Conservation (phyloP, 2,329 filamentous ascomycete species). For the Daldinia sp. region DNA sequence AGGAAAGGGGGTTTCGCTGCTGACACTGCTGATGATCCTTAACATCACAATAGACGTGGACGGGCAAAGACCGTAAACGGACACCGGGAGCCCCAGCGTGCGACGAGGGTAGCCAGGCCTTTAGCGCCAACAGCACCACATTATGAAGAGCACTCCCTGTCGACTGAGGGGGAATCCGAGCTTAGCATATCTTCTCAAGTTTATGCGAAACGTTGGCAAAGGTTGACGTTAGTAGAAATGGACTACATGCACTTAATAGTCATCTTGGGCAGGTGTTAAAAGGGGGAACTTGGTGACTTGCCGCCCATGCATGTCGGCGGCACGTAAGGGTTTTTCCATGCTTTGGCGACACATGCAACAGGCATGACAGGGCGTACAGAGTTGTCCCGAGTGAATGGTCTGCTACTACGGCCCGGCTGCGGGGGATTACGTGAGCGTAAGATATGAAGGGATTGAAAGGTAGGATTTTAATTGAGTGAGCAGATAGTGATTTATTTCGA, state of each 20-base stretch:
- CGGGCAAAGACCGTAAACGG: constrained; percentile 25
- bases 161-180: constrained; percentile 13
- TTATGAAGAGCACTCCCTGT: constrained; percentile 17
- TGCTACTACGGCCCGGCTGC: constrained; percentile 27
- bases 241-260: constrained; percentile 5
- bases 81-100: constrained; percentile 19
- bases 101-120: constrained; percentile 13
- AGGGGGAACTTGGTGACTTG: constrained; percentile 14
- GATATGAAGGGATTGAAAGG: constrained; percentile 3
- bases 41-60: constrained; percentile 22
- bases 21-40: constrained; percentile 29
- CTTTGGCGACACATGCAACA: constrained; percentile 14
- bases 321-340: constrained; percentile 5
- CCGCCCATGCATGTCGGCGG: constrained; percentile 29
- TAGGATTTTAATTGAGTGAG: not conserved
- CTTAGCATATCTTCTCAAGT: constrained; percentile 9
- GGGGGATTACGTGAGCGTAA: constrained; percentile 38
- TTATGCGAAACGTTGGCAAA: constrained; percentile 5
- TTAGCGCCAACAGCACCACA: constrained; percentile 21
- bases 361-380: constrained; percentile 4
- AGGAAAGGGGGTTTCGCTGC: constrained; percentile 14
- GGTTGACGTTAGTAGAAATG: constrained; percentile 1
- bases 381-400: constrained; percentile 32
- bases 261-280: constrained; percentile 4
- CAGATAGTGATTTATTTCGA: constrained; percentile 5